A percentile compares a stretch with the other conserved stretches of the same genome.
Evolutionary conservation across 2,329 filamentous ascomycete genomes (phyloP).

Genomic region (Aspergillus proliferans): DNA sequence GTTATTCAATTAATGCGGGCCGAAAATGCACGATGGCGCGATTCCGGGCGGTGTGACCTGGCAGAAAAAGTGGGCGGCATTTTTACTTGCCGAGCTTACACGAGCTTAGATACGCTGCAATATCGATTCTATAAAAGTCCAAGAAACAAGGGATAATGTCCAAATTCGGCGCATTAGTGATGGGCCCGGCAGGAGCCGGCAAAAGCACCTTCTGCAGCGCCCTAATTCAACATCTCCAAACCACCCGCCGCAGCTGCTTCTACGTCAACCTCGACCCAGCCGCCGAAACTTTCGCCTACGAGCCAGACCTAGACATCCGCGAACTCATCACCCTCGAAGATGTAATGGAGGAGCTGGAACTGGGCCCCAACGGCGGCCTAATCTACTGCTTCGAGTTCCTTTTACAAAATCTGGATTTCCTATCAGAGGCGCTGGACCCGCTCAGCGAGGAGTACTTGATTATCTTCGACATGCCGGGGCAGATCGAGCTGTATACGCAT

Average conservation of each 20-base stretch:
- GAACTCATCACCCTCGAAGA: slow-evolving; percentile 89
- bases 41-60: slow-evolving; percentile 20
- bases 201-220: slow-evolving; percentile 96
- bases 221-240: slow-evolving; percentile 85
- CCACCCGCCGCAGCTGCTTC: slow-evolving; percentile 87
- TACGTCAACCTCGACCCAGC: slow-evolving; percentile 98
- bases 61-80: slow-evolving; percentile 16
- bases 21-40: slow-evolving; percentile 20
- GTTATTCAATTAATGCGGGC: slow-evolving; percentile 2
- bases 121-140: too few relatives aligned
- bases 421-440: slow-evolving; percentile 75
- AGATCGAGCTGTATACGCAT: slow-evolving; percentile 98
- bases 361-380: slow-evolving; percentile 85
- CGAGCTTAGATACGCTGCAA: too few relatives aligned
- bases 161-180: slow-evolving; percentile 90
- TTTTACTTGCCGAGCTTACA: slow-evolving; percentile 3
- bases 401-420: slow-evolving; percentile 87
- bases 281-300: slow-evolving; percentile 84
- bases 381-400: slow-evolving; percentile 98
- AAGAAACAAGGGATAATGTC: slow-evolving; percentile 53
- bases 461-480: slow-evolving; percentile 96
- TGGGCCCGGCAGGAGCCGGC: slow-evolving; percentile 92
- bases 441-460: slow-evolving; percentile 94
- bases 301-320: slow-evolving; percentile 90
- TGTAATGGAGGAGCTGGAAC: slow-evolving; percentile 89